A percentile compares a stretch with the other conserved stretches of the same genome.
phyloP scores from a whole-genome alignment of 345 rosid genomes.

The Carallia brachiata region DNA sequence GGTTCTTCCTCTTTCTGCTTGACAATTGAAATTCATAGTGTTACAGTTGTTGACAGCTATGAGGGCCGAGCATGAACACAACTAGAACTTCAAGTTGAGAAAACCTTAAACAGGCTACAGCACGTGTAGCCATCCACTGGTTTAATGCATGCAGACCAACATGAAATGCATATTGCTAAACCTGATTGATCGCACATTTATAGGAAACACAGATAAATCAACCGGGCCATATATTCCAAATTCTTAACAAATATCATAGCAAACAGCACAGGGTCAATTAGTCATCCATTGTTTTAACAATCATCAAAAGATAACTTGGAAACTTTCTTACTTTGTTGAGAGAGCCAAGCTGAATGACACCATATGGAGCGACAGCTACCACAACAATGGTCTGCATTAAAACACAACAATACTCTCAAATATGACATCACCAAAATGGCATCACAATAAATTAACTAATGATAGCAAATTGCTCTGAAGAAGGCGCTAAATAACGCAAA shows the following conservation, averaged over 20 bases:
- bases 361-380: conserved; percentile 70
- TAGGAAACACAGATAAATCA: too few relatives aligned
- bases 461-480: background rate
- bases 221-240: background rate
- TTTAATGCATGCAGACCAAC: too few relatives aligned
- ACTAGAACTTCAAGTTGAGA: too few relatives aligned
- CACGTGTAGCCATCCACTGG: too few relatives aligned
- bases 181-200: too few relatives aligned
- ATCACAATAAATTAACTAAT: conserved; percentile 4
- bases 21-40: too few relatives aligned
- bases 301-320: conserved; percentile 9
- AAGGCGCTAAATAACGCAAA: background rate
- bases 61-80: too few relatives aligned
- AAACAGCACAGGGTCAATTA: background rate
- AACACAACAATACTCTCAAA: conserved; percentile 10
- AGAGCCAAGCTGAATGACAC: conserved; percentile 92
- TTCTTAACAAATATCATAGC: background rate
- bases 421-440: background rate
- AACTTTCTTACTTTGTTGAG: conserved; percentile 56
- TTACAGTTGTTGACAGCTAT: too few relatives aligned
- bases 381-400: conserved; percentile 63
- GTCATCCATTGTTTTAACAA: conserved; percentile 4
- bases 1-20: too few relatives aligned
- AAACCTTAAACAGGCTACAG: too few relatives aligned
- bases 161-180: too few relatives aligned